Conservation (phyloP, 2,329 filamentous ascomycete genomes). For the Zasmidium cellare region DNA sequence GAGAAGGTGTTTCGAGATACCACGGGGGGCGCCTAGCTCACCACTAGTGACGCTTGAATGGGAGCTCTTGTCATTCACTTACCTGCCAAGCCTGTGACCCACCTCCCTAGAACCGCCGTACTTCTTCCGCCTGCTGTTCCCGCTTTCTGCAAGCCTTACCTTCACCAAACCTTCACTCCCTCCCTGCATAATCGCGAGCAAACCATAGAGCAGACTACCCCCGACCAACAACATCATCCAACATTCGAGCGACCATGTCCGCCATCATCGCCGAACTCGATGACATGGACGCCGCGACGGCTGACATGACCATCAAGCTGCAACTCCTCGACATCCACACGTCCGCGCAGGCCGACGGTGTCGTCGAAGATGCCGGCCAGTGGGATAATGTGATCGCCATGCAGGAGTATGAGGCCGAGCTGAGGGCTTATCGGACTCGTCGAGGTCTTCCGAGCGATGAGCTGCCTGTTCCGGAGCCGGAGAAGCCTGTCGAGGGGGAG, state of each 20-base stretch:
- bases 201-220: no score
- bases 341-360: no score
- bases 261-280: no score
- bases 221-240: no score
- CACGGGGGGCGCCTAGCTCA: no score
- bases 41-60: no score
- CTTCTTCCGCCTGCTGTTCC: neutral
- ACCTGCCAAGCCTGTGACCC: neutral
- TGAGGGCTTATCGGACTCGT: neutral
- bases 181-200: no score
- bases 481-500: no score
- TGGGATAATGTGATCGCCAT: neutral
- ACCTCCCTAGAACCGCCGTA: neutral
- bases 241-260: no score
- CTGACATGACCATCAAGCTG: neutral
- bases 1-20: no score
- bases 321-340: neutral
- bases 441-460: constrained; percentile 1
- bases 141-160: no score
- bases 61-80: neutral
- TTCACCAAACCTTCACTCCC: no score
- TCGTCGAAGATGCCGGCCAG: neutral
- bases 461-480: neutral
- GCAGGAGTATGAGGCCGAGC: neutral
- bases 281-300: neutral